Base-by-base conservation (phyloP, 139 green algal genomes). In the Coelastrella sp. region DNA sequence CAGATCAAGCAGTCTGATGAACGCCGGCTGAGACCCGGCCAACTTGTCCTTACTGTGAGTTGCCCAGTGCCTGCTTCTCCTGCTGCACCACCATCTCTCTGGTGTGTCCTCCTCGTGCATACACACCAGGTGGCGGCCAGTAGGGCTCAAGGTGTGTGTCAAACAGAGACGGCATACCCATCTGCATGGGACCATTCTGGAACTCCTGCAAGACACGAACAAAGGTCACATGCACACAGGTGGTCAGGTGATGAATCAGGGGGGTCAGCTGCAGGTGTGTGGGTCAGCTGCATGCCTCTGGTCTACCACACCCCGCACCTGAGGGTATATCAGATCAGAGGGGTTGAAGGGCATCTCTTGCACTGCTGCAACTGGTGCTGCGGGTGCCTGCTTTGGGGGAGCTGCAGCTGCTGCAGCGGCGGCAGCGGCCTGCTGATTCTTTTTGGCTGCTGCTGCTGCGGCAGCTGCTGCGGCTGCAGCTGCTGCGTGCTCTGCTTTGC, bases 121-220 rank as follows among this genome's bases (percentile, higher is more conserved):
- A 95, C 49, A 95, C 94, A 6, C 94, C 93, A 57, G 94, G 94
- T 59, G 88, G 86, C 24, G 92, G 84, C 24, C 92, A 78, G 79
- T 87, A 20, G 6, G 95, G 92, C 85, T 94, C 79, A 68, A 94
- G 90, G 20, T 94, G 84, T 12, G 85, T 82, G 49, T 93, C 90
- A 68, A 98, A 94, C 25, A 98, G 89, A 15, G 96, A 95, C 1
- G 93, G 90, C 58, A 93, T 84, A 35, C 95, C 94, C 22, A 68
- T 65, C 63, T 66, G 85, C 72, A 82, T 88, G 49, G 88, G 89
- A 15, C 22, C 65, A 6, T 91, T 91, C 27, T 24, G 76, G 78
- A 91, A 91, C 58, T 86, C 63, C 87, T 91, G 78, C 59, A 85
- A 60, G 35, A n/a, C 76, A 60, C 27, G 65, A 82, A 82, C 76